phyloP scores from a whole-genome alignment of 495 filamentous ascomycete species.

The Penicillium odoratum region DNA sequence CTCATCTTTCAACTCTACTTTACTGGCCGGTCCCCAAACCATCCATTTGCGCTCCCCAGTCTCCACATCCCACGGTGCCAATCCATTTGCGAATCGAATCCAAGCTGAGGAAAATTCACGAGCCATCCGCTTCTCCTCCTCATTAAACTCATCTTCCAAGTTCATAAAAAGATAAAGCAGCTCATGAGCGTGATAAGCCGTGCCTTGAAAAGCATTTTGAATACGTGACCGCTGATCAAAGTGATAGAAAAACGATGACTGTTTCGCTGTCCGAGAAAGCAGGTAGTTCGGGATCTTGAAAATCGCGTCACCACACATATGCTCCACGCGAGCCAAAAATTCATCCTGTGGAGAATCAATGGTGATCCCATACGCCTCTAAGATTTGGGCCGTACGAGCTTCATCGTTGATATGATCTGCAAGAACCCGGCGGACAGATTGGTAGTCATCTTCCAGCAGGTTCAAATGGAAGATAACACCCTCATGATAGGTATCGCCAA shows the following conservation, averaged over 20 bases:
- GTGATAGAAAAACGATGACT: slow-evolving; percentile 20
- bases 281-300: slow-evolving; percentile 34
- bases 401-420: slow-evolving; percentile 15
- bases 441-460: slow-evolving; percentile 23
- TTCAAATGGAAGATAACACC: slow-evolving; percentile 36
- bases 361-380: slow-evolving; percentile 23
- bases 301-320: slow-evolving; percentile 34
- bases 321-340: slow-evolving; percentile 24
- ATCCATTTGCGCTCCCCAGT: slow-evolving; percentile 22
- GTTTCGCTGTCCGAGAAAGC: not conserved
- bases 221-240: slow-evolving; percentile 35
- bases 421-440: slow-evolving; percentile 18
- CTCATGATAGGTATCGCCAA: slow-evolving; percentile 37
- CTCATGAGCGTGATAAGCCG: slow-evolving; percentile 35
- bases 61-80: slow-evolving; percentile 19
- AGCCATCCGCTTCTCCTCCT: slow-evolving; percentile 21
- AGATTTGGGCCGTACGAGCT: slow-evolving; percentile 18
- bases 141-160: slow-evolving; percentile 24
- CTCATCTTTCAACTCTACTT: slow-evolving; percentile 21
- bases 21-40: slow-evolving; percentile 27
- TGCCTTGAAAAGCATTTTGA: slow-evolving; percentile 27
- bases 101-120: slow-evolving; percentile 29
- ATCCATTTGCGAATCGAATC: slow-evolving; percentile 29
- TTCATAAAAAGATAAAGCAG: slow-evolving; percentile 35
- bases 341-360: slow-evolving; percentile 8